Evolutionary conservation across 2,329 filamentous ascomycete species (phyloP).

Genomic region (Karstenula rhodostoma): DNA sequence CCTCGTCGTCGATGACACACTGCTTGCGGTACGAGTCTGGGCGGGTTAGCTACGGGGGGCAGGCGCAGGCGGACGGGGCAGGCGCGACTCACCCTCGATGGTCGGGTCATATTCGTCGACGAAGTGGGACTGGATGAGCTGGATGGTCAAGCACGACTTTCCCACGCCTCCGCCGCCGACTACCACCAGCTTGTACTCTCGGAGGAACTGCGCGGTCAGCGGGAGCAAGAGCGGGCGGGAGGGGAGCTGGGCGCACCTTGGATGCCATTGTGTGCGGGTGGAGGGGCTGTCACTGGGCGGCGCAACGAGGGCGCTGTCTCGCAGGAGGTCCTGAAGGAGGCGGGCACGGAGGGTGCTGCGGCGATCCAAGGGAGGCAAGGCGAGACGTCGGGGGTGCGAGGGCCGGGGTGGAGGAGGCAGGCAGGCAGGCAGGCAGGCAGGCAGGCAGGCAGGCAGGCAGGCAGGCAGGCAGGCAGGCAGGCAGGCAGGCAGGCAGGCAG

Average conservation of each 20-base stretch:
- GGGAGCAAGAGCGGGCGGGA: slow-evolving; percentile 13
- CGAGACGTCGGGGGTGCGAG: slow-evolving; percentile 1
- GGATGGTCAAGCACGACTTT: slow-evolving; percentile 99
- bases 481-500: too few species aligned
- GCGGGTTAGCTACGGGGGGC: slow-evolving; percentile 21
- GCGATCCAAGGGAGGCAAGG: slow-evolving; percentile 21
- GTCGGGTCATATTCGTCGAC: slow-evolving; percentile 99
- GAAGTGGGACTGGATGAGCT: slow-evolving; percentile 83
- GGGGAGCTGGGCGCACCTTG: slow-evolving; percentile 40
- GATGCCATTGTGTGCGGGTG: slow-evolving; percentile 44
- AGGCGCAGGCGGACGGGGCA: neutral
- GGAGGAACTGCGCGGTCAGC: slow-evolving; percentile 56
- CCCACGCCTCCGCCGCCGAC: slow-evolving; percentile 98
- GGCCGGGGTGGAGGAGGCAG: slow-evolving; percentile 8
- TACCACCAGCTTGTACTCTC: slow-evolving; percentile 74
- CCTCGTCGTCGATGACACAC: slow-evolving; percentile 98
- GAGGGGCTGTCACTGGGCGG: slow-evolving; percentile 1
- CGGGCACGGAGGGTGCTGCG: slow-evolving; percentile 23
- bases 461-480: slow-evolving; percentile 1
- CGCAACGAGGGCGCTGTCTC: slow-evolving; percentile 14
- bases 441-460: slow-evolving; percentile 5
- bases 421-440: neutral
- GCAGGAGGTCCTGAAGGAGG: slow-evolving; percentile 21
- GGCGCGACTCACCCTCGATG: slow-evolving; percentile 80
- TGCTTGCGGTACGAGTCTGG: slow-evolving; percentile 99